phyloP scores from a whole-genome alignment of 768 basidiomycete genomes.

The Tricholomella constricta region DNA sequence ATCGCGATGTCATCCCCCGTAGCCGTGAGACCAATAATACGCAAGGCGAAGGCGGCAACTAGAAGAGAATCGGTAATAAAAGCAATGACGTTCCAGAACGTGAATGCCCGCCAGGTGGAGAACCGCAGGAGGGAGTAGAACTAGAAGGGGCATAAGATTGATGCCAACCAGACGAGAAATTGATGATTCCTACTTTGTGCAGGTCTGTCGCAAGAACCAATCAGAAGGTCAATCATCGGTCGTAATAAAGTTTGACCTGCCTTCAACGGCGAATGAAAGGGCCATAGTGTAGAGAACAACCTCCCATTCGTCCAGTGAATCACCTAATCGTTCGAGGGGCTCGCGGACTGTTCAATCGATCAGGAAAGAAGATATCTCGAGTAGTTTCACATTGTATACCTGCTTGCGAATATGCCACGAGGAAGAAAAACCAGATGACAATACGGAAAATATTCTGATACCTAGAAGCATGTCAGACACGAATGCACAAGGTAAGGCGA shows the following conservation, averaged over 20 bases:
- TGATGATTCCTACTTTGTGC: constrained; percentile 45
- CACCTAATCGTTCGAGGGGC: constrained; percentile 71
- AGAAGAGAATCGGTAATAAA: constrained; percentile 76
- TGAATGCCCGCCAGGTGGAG: constrained; percentile 79
- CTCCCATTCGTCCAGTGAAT: constrained; percentile 79
- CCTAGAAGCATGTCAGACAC: constrained; percentile 33
- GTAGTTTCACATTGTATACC: constrained; percentile 45
- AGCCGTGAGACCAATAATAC: constrained; percentile 56
- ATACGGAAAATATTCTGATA: constrained; percentile 89
- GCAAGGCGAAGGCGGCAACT: constrained; percentile 70
- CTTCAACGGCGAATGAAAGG: constrained; percentile 78
- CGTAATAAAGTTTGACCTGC: constrained; percentile 40
- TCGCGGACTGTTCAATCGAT: constrained; percentile 56
- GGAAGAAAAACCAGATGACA: constrained; percentile 74
- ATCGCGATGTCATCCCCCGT: constrained; percentile 35
- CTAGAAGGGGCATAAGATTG: constrained; percentile 34
- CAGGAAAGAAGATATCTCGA: not conserved
- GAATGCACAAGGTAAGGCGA: too few species aligned
- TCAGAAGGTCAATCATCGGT: not conserved
- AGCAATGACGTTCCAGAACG: constrained; percentile 75
- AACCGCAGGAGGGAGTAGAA: constrained; percentile 71
- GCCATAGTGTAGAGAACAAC: constrained; percentile 76
- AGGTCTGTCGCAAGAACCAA: constrained; percentile 39
- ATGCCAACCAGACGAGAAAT: not conserved
- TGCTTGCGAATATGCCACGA: constrained; percentile 81